phyloP scores from a whole-genome alignment of 768 basidiomycete species.

The Glaciozyma antarctica region DNA sequence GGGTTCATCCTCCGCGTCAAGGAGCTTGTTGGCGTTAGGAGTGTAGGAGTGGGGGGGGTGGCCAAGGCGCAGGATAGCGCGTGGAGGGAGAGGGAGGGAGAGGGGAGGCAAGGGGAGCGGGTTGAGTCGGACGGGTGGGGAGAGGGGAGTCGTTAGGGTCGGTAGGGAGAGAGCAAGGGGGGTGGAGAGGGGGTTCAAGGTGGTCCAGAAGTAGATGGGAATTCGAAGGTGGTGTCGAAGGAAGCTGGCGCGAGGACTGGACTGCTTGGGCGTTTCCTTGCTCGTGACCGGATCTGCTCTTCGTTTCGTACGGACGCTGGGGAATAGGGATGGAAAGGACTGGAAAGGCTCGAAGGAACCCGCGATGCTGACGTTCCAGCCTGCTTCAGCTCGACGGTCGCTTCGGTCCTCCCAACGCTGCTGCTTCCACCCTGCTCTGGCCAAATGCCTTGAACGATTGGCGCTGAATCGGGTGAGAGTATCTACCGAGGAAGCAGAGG shows the following conservation, averaged over 20 bases:
- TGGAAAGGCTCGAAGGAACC: no score
- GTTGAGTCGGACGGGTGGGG: conserved; percentile 1
- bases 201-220: conserved; percentile 4
- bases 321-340: no score
- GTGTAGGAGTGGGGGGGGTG: not conserved
- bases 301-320: no score
- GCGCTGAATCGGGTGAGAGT: no score
- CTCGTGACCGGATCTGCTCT: not conserved
- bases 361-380: no score
- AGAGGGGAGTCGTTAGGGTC: conserved; percentile 16
- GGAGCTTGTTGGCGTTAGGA: conserved; percentile 23
- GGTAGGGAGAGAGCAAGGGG: conserved; percentile 27
- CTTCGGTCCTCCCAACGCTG: no score
- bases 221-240: not conserved
- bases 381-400: no score
- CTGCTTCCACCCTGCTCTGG: no score
- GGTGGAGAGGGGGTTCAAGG: conserved; percentile 26
- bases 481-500: no score
- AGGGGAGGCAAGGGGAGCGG: conserved; percentile 20
- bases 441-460: no score
- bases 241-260: not conserved
- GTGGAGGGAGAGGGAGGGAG: conserved; percentile 20
- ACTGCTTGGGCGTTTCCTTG: not conserved
- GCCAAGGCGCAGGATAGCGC: not conserved
- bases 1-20: conserved; percentile 24